A percentile compares a stretch with the other conserved stretches of the same genome.
phyloP scores from a whole-genome alignment of 495 filamentous ascomycete genomes.

The Talaromyces borbonicus region DNA sequence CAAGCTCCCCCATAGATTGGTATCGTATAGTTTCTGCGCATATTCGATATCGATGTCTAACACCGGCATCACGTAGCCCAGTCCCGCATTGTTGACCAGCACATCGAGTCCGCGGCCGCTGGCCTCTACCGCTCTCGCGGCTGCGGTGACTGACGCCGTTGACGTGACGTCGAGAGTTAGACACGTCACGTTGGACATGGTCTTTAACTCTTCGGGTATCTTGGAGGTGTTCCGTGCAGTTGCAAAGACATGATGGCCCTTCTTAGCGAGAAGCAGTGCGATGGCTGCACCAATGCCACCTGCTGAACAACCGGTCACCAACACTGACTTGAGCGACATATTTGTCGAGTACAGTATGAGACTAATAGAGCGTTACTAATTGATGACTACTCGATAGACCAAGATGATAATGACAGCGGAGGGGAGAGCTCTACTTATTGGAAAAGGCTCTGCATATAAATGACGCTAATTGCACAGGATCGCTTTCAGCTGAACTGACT shows the following conservation, averaged over 20 bases:
- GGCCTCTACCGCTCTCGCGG: constrained; percentile 6
- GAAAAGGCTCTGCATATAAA: too few species aligned
- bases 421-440: too few species aligned
- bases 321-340: constrained; percentile 11
- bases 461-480: too few species aligned
- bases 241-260: constrained; percentile 31
- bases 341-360: neutral
- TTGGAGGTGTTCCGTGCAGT: constrained; percentile 28
- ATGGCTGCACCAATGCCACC: constrained; percentile 31
- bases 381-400: neutral
- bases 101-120: constrained; percentile 15
- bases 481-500: too few species aligned
- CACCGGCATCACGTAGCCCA: constrained; percentile 15
- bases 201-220: constrained; percentile 14
- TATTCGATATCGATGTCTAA: constrained; percentile 20
- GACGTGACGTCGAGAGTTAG: constrained; percentile 24
- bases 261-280: constrained; percentile 21
- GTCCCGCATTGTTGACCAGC: constrained; percentile 24
- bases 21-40: constrained; percentile 18
- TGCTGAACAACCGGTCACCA: constrained; percentile 35
- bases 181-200: constrained; percentile 15
- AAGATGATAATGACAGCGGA: neutral
- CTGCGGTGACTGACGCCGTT: constrained; percentile 16
- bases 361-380: neutral
- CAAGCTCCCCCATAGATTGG: constrained; percentile 20